Conservation (phyloP, 345 rosid species). For the Acer saccharum region DNA sequence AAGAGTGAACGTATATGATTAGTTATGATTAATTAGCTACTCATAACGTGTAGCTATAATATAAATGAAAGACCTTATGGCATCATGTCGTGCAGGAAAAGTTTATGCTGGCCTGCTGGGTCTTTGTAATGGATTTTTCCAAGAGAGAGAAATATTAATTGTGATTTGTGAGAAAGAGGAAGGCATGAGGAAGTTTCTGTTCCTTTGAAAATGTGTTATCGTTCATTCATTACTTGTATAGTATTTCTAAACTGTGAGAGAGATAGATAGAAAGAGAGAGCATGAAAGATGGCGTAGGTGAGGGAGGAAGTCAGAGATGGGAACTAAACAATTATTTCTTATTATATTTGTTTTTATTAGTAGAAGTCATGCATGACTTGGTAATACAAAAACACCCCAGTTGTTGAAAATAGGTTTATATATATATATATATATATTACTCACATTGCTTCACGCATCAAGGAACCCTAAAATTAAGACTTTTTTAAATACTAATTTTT, state of each 20-base stretch:
- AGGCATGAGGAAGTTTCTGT: conserved; percentile 33
- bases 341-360: not conserved
- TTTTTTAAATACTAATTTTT: not conserved
- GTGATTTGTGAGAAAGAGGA: conserved; percentile 19
- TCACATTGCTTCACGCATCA: conserved; percentile 44
- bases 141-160: not conserved
- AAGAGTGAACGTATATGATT: no score
- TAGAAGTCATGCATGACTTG: conserved; percentile 11
- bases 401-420: not conserved
- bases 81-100: conserved; percentile 12
- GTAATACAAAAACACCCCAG: not conserved
- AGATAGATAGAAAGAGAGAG: not conserved
- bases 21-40: no score
- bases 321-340: not conserved
- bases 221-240: not conserved
- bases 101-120: not conserved
- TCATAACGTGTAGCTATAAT: no score
- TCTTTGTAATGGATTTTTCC: not conserved
- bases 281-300: conserved; percentile 39
- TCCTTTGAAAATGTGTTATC: not conserved
- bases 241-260: not conserved
- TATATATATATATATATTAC: not conserved
- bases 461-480: not conserved
- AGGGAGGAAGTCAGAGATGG: conserved; percentile 39
- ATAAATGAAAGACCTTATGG: not conserved